Evolutionary conservation across 306 rosid genomes (phyloP).

Genomic region (Hippophae rhamnoides): DNA sequence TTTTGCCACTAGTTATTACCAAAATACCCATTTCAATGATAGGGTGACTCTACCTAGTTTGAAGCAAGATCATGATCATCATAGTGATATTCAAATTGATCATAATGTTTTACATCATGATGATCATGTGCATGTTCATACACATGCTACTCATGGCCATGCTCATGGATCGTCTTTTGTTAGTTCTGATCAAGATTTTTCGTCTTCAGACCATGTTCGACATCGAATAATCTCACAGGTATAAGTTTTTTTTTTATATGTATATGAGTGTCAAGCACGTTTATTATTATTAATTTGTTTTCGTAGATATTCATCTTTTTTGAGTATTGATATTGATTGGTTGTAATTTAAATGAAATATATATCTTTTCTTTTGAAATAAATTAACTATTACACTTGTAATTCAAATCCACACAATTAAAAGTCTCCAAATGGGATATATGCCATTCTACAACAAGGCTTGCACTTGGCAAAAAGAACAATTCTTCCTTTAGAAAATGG

Average conservation of each 20-base stretch:
- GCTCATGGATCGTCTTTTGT: constrained; percentile 52
- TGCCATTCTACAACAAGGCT: too few relatives aligned
- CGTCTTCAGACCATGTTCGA: constrained; percentile 41
- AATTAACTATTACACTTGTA: too few relatives aligned
- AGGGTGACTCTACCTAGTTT: constrained; percentile 14
- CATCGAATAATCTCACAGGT: constrained; percentile 77
- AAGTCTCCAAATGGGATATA: too few relatives aligned
- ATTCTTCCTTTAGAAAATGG: too few relatives aligned
- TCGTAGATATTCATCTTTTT: too few relatives aligned
- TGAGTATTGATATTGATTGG: too few relatives aligned
- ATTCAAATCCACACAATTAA: too few relatives aligned
- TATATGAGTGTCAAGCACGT: too few relatives aligned
- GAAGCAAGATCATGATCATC: constrained; percentile 21
- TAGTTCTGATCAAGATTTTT: background rate
- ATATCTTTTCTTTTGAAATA: too few relatives aligned
- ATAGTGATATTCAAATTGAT: background rate
- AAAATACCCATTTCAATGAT: constrained; percentile 27
- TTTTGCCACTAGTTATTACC: constrained; percentile 36
- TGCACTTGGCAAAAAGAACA: too few relatives aligned
- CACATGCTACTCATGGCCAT: constrained; percentile 92
- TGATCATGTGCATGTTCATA: constrained; percentile 83
- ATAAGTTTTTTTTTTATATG: background rate
- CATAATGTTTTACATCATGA: constrained; percentile 21
- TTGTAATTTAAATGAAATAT: too few relatives aligned
- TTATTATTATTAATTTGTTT: too few relatives aligned